Base-by-base conservation (phyloP, 805 yeast genomes). In the Trichomonascus vanleenenianus region DNA sequence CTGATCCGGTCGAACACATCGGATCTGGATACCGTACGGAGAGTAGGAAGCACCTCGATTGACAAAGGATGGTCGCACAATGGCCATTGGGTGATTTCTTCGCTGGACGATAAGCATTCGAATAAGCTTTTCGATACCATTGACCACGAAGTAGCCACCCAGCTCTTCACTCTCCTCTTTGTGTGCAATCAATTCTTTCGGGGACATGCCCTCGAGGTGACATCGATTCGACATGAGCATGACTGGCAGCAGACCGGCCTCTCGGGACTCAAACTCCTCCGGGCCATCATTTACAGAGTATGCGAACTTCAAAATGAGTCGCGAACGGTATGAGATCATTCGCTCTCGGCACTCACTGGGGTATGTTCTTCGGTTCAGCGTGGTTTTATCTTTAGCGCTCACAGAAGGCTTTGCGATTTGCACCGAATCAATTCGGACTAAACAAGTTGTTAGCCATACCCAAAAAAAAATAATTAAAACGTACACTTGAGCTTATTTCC, bases 61-160 rank as follows among this genome's bases (percentile, higher is more conserved):
- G 42, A 82, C 83, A 61, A 91, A 93, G 9, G 95, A 85, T 30
- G 96, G 94, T 70, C 98, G 86, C 49, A 88, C 83, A 58, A 93
- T 79, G 10, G 97, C 97, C 96, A 93, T 87, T 19, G 97, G 95
- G 62, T 89, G 97, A 64, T 93, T 93, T 67, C 98, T 78, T 65
- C 97, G 82, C 69, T 91, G 98, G 15, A 93, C 97, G 71, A 93
- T 87, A 65, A 93, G 78, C 97, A 93, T 87, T 70, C 98, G 85
- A 58, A 93, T 79, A 58, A 93, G 74, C 67, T 93, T 93, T 67
- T 93, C 98, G 56, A 91, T 89, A 73, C 98, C 98, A 63, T 91
- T 91, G 50, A 91, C 89, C 55, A 88, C 78, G 65, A 93, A 93
- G 65, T 93, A 93, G 34, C 98, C 98, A 52, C 98, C 98, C 50